Evolutionary conservation across 345 rosid genomes (phyloP).

Genomic region (Citrus unshiu): DNA sequence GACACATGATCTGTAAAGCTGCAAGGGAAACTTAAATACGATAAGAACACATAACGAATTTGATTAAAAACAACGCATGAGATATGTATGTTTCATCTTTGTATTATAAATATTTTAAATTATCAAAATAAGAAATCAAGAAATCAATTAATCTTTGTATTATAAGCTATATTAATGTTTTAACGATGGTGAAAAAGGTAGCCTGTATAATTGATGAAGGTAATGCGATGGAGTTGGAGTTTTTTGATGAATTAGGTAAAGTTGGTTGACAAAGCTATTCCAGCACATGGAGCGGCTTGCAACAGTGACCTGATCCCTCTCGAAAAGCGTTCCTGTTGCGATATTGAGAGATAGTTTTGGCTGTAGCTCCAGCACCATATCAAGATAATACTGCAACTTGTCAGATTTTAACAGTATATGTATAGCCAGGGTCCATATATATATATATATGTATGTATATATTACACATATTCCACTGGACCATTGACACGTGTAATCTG

Average conservation of each 20-base stretch:
- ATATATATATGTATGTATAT: background rate
- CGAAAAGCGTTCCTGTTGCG: constrained; percentile 39
- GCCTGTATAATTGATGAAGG: background rate
- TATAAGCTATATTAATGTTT: too few species aligned
- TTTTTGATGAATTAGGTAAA: background rate
- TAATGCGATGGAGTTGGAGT: too few species aligned
- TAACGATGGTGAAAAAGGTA: background rate
- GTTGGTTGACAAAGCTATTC: constrained; percentile 14
- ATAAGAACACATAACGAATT: too few species aligned
- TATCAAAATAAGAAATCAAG: too few species aligned
- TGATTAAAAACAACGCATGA: too few species aligned
- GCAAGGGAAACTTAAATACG: too few species aligned
- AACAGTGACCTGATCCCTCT: constrained; percentile 49
- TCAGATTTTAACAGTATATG: background rate
- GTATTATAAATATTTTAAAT: too few species aligned
- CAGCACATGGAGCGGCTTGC: constrained; percentile 34
- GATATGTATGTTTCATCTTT: too few species aligned
- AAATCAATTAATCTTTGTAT: too few species aligned
- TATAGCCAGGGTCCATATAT: background rate
- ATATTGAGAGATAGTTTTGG: constrained; percentile 9
- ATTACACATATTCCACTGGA: background rate
- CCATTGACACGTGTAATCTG: constrained; percentile 3
- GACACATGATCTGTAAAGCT: too few species aligned
- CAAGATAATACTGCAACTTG: constrained; percentile 19
- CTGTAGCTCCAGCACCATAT: constrained; percentile 12